phyloP scores from a whole-genome alignment of 1,139 yeast genomes.

The Pichia sp. region DNA sequence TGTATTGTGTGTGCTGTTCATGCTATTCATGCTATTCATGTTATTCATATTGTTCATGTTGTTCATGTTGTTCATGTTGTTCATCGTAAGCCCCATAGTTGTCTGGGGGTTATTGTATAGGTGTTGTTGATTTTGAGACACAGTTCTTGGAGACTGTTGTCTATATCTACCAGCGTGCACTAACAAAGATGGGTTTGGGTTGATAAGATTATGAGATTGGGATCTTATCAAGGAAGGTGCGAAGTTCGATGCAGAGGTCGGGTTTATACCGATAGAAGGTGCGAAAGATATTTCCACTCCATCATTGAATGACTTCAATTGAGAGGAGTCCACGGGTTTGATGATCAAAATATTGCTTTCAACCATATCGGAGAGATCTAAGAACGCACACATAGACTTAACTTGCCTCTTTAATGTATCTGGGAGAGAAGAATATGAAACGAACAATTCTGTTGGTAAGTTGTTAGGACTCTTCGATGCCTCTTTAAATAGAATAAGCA shows the following conservation, averaged over 20 bases:
- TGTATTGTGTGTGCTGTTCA: no score
- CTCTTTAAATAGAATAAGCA: conserved; percentile 72
- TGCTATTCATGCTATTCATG: background rate
- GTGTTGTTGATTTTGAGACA: conserved; percentile 19
- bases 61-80: conserved; percentile 1
- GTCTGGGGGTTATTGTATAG: no score
- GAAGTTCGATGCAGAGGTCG: no score
- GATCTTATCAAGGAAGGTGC: conserved; percentile 25
- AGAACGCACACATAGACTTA: background rate
- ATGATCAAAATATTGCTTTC: background rate
- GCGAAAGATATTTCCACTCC: no score
- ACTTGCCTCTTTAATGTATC: background rate
- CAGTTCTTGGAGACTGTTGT: conserved; percentile 28
- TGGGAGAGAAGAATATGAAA: background rate
- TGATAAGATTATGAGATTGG: conserved; percentile 24
- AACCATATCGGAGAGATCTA: background rate
- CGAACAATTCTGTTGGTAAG: background rate
- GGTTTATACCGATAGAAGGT: no score
- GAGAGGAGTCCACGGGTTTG: conserved; percentile 17
- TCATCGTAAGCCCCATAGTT: conserved; percentile 2
- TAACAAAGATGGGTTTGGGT: conserved; percentile 20
- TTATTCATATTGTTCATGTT: background rate
- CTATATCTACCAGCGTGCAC: conserved; percentile 25
- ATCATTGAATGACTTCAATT: no score
- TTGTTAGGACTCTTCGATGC: conserved; percentile 32